Evolutionary conservation across 1,284 basidiomycete genomes (phyloP).

Genomic region (Volvariella surrecta): DNA sequence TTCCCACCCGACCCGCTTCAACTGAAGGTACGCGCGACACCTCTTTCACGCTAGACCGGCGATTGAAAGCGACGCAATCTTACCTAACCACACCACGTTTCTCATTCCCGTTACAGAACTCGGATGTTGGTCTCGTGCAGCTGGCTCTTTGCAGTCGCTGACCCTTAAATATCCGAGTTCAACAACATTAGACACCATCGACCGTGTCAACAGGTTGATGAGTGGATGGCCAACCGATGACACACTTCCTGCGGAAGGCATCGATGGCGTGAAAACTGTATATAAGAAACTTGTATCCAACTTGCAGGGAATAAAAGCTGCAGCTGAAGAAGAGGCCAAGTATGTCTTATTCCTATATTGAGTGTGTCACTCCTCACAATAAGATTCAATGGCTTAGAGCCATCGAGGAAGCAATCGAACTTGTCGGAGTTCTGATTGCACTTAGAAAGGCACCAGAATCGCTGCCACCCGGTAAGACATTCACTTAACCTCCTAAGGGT

Average conservation of each 20-base stretch:
- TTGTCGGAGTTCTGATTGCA: conserved; percentile 57
- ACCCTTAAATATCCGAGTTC: conserved; percentile 44
- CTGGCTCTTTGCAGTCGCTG: conserved; percentile 44
- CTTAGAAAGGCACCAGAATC: conserved; percentile 62
- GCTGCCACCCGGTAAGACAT: conserved; percentile 39
- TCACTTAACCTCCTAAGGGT: background rate
- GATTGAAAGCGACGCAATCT: conserved; percentile 4
- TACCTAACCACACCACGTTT: conserved; percentile 7
- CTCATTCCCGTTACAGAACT: conserved; percentile 38
- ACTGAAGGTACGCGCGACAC: conserved; percentile 40
- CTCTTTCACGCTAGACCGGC: conserved; percentile 7
- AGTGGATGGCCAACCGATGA: conserved; percentile 66
- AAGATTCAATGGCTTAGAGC: conserved; percentile 32
- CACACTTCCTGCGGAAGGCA: conserved; percentile 53
- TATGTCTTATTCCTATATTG: conserved; percentile 24
- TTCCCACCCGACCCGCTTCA: conserved; percentile 43
- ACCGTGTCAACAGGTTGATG: conserved; percentile 63
- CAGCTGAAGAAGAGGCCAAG: conserved; percentile 57
- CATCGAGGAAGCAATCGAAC: conserved; percentile 64
- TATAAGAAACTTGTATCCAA: conserved; percentile 55
- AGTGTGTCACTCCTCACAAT: conserved; percentile 8
- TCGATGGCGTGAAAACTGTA: conserved; percentile 51
- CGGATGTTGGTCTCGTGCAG: conserved; percentile 62
- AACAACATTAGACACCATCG: conserved; percentile 47
- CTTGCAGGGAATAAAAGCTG: conserved; percentile 50